phyloP scores from a whole-genome alignment of 1,284 basidiomycete species.

The Moesziomyces globuligerus region DNA sequence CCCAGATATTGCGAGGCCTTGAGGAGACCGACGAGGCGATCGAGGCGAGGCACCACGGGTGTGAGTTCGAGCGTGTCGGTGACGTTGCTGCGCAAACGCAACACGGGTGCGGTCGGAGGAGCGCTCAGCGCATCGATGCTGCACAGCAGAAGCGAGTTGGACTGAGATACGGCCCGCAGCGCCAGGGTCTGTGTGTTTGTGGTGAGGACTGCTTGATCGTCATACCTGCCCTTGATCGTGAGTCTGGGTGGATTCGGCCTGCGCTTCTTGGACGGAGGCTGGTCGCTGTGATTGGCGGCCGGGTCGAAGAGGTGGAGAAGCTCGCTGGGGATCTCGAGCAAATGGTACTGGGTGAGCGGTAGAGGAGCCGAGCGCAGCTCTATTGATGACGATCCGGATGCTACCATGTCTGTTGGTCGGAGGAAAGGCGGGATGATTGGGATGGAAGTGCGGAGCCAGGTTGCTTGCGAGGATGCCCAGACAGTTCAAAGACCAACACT shows the following conservation, averaged over 20 bases:
- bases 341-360: constrained; percentile 35
- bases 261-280: constrained; percentile 32
- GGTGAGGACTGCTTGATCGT: constrained; percentile 61
- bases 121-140: constrained; percentile 24
- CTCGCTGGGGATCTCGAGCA: constrained; percentile 54
- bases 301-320: constrained; percentile 43
- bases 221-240: constrained; percentile 59
- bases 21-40: constrained; percentile 54
- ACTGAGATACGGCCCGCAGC: constrained; percentile 60
- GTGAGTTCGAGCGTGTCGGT: constrained; percentile 57
- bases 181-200: constrained; percentile 55
- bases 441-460: background rate
- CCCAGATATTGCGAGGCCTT: constrained; percentile 50
- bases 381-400: constrained; percentile 25
- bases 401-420: constrained; percentile 3
- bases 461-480: background rate
- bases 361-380: constrained; percentile 27
- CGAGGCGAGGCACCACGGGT: constrained; percentile 52
- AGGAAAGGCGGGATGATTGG: too few relatives aligned
- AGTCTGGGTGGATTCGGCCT: constrained; percentile 29
- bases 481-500: constrained; percentile 29
- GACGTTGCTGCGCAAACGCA: constrained; percentile 53
- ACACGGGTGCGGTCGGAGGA: constrained; percentile 1
- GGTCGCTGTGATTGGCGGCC: constrained; percentile 11
- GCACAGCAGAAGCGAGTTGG: constrained; percentile 61